Base-by-base conservation (phyloP, 2,329 filamentous ascomycete species). In the Epichloe bromicola region DNA sequence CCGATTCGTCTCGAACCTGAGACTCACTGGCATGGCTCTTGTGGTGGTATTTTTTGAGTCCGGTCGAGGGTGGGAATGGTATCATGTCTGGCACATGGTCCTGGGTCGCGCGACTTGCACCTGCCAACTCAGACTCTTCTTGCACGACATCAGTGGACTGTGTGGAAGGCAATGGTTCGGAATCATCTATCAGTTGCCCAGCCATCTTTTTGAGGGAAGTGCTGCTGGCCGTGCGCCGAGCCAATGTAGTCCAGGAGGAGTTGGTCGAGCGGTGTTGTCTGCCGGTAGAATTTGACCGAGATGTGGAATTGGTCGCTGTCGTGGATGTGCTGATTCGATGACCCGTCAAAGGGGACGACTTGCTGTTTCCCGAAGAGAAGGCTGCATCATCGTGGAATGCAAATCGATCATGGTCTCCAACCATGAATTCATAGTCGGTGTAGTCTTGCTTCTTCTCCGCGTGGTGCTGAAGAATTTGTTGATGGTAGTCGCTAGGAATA, bases 401-500 rank as follows among this genome's bases (percentile, higher is more conserved):
- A 12, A 53, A 46, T 14, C 56, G 53, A 17, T 52, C 42, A 30
- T 55, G 53, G 4, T 44, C 26, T 17, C 19, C 20, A 51, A 47
- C 37, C 50, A 51, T 19, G 46, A 46, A 23, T 59, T 64, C 63
- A 50, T 72, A 70, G 39, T 67, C 65, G 12, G 65, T 59, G 46
- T 56, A 63, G 4, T 50, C 56, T 11, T 60, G 56, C 50, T 55
- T 60, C 49, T 55, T 60, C 46, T 65, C 61, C 7, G 56, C 52
- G 41, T 65, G 61, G 1, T 55, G 55, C 20, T 63, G 53, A 40
- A 74, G 61, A 69, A 80, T 75, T 57, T 80, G 72, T 54, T 75
- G 70, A 49, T 76, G 72, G 56, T 75, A 80, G 48, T 84, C 80
- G 45, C 69, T 65, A 12, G 80, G 79, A 49, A 83, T 80, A 47